A percentile compares a stretch with the other conserved stretches of the same genome.
Conservation (phyloP, 129 eudicot species). For the Deinandra increscens region DNA sequence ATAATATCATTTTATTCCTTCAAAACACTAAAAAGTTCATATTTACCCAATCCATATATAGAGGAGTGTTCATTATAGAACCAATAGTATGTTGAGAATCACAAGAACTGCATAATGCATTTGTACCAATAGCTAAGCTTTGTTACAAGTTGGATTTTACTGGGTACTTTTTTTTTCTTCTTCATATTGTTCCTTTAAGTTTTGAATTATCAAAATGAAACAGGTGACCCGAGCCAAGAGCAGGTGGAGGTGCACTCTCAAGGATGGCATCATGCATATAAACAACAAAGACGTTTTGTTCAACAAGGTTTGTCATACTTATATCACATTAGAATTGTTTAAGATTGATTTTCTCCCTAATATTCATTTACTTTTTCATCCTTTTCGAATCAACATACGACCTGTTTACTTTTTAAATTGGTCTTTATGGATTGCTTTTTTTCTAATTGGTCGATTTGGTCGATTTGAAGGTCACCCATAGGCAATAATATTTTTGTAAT, state of each 20-base stretch:
- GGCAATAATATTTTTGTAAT: background rate
- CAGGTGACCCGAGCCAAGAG: constrained; percentile 97
- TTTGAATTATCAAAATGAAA: background rate
- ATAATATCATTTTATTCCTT: background rate
- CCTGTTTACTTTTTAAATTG: background rate
- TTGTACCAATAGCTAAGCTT: too few species aligned
- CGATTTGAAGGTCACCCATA: background rate
- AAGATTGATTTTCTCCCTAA: background rate
- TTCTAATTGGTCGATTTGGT: background rate
- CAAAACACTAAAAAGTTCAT: background rate
- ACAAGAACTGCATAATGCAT: too few species aligned
- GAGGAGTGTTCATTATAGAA: too few species aligned
- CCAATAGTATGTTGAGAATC: too few species aligned
- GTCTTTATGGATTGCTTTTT: too few species aligned
- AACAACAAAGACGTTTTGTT: constrained; percentile 84
- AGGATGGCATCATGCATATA: constrained; percentile 96
- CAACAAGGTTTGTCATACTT: constrained; percentile 60
- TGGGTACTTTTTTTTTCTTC: background rate
- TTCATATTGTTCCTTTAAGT: background rate
- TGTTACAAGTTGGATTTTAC: too few species aligned
- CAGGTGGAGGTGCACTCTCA: constrained; percentile 95
- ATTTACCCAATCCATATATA: too few species aligned
- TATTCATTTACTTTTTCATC: background rate
- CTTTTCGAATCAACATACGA: background rate
- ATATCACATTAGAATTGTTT: background rate